These are phyloP conservation scores for Neurospora tetraspora DNA, from an alignment of 495 filamentous ascomycete genomes.

Conservation along the genomic window DNA sequence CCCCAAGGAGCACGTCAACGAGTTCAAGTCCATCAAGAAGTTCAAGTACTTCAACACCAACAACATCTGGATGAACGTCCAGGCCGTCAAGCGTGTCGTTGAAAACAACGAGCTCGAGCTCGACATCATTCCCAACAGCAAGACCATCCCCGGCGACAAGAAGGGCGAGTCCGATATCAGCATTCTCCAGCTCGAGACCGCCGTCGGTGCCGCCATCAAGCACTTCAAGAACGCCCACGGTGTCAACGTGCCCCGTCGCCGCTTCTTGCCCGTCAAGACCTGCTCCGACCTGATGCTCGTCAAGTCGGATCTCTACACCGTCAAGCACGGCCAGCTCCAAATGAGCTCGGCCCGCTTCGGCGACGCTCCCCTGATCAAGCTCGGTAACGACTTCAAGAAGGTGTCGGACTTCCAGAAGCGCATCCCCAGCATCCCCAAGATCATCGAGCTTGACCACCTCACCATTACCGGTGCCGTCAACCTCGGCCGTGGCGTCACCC, in stretches of 20 bases:
- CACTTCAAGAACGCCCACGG: conserved; percentile 98
- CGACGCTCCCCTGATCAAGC: conserved; percentile 98
- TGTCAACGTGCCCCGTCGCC: conserved; percentile 94
- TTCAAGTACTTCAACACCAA: conserved; percentile 99
- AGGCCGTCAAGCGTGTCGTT: conserved; percentile 96
- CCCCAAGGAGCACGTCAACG: conserved; percentile 99
- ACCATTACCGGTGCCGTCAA: conserved; percentile 97
- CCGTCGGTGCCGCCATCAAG: conserved; percentile 95
- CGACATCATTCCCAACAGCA: conserved; percentile 99
- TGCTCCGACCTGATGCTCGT: conserved; percentile 99
- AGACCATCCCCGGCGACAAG: conserved; percentile 97
- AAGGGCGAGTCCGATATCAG: conserved; percentile 97
- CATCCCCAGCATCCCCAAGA: conserved; percentile 92
- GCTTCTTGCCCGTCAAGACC: conserved; percentile 99
- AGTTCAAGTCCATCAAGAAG: conserved; percentile 99
- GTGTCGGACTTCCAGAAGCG: conserved; percentile 99
- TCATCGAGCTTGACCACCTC: conserved; percentile 94
- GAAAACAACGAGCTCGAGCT: conserved; percentile 98
- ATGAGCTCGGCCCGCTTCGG: conserved; percentile 95
- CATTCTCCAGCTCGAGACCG: conserved; percentile 97
- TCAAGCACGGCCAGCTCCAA: conserved; percentile 95
- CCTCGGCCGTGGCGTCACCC: conserved; percentile 83
- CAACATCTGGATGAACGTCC: conserved; percentile 99
- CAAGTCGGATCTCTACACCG: conserved; percentile 99
- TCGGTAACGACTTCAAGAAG: conserved; percentile 99